Conservation (phyloP, 2,329 filamentous ascomycete genomes). For the Coniochaeta ligniaria region DNA sequence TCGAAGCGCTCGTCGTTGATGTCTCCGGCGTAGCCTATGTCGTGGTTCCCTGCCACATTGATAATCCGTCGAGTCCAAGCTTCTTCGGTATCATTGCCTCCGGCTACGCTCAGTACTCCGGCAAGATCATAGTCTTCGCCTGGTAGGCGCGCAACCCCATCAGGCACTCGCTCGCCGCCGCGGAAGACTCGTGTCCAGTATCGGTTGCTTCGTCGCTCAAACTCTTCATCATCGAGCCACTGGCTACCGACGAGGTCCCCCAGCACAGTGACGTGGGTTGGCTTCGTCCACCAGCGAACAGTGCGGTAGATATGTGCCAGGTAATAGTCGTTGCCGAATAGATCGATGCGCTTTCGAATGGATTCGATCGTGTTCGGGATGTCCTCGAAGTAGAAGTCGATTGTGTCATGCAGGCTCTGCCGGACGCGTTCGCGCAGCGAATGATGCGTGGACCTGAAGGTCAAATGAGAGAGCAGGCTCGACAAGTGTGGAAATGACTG, state of each 20-base stretch:
- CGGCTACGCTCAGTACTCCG: constrained; percentile 37
- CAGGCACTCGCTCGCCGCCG: constrained; percentile 56
- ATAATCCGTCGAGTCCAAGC: constrained; percentile 73
- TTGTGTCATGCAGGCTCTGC: constrained; percentile 46
- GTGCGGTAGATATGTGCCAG: constrained; percentile 86
- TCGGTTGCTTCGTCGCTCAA: constrained; percentile 61
- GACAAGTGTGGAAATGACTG: constrained; percentile 47
- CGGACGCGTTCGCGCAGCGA: constrained; percentile 45
- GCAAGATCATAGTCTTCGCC: constrained; percentile 40
- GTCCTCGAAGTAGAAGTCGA: constrained; percentile 61
- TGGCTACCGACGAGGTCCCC: constrained; percentile 92
- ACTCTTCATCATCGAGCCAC: constrained; percentile 86
- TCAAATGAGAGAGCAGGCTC: constrained; percentile 37
- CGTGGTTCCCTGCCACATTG: constrained; percentile 91
- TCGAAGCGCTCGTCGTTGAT: constrained; percentile 67
- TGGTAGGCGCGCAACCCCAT: constrained; percentile 44
- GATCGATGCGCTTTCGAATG: constrained; percentile 72
- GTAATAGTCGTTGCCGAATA: constrained; percentile 92
- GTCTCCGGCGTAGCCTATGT: constrained; percentile 93
- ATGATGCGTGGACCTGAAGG: constrained; percentile 35
- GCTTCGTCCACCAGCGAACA: constrained; percentile 73
- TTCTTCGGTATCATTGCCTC: constrained; percentile 36
- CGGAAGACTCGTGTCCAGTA: constrained; percentile 78
- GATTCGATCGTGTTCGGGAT: constrained; percentile 59
- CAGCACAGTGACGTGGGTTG: constrained; percentile 82